These are phyloP conservation scores for Vitis hybrid DNA, from an alignment of 177 flowering plant genomes.

Conservation along the genomic window DNA sequence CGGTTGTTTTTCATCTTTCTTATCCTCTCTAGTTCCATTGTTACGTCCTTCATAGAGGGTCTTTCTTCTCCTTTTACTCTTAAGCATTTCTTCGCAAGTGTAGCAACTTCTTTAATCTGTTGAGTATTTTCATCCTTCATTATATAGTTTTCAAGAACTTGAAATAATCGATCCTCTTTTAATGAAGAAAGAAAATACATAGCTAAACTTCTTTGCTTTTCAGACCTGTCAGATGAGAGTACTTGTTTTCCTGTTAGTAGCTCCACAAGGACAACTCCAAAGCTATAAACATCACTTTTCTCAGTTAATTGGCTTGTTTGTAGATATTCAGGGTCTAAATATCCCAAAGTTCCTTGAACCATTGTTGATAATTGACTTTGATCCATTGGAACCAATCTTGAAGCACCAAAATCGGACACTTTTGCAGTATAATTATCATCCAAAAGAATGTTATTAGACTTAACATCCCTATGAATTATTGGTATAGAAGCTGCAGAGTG, in stretches of 20 bases:
- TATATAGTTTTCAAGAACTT: not conserved
- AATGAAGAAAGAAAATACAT: not conserved
- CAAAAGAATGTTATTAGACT: slow-evolving; percentile 7
- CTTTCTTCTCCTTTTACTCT: not conserved
- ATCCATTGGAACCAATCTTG: slow-evolving; percentile 1
- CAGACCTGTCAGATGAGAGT: not conserved
- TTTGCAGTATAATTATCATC: slow-evolving; percentile 1
- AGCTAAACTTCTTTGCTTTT: not conserved
- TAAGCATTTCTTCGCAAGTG: not conserved
- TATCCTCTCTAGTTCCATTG: too few relatives aligned
- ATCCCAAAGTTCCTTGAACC: slow-evolving; percentile 10
- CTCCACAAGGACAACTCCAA: slow-evolving; percentile 10
- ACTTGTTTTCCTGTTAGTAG: slow-evolving; percentile 2
- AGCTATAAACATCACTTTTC: slow-evolving; percentile 13
- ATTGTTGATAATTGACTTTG: not conserved
- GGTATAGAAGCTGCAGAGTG: not conserved
- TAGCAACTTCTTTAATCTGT: slow-evolving; percentile 1
- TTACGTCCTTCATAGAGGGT: not conserved
- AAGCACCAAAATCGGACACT: slow-evolving; percentile 9
- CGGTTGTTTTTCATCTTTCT: too few relatives aligned
- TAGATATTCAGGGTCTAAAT: slow-evolving; percentile 14
- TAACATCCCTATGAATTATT: slow-evolving; percentile 5
- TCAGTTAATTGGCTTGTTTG: slow-evolving; percentile 3
- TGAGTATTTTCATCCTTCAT: not conserved
- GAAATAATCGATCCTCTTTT: not conserved